Evolutionary conservation across 345 rosid species (phyloP).

Genomic region (Eucalyptus erythrocorys): DNA sequence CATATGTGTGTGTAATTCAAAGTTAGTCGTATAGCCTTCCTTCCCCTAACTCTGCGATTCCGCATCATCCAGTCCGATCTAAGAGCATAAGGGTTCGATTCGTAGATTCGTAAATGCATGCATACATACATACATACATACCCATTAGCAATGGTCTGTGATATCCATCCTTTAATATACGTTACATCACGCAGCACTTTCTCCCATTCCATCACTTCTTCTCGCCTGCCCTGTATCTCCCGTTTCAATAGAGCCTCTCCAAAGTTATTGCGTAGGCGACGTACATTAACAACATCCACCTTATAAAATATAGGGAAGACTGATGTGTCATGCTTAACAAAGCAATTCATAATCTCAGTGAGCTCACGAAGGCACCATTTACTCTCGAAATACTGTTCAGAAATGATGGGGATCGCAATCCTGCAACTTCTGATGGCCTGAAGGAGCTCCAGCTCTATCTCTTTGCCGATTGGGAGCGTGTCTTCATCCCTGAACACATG

Average conservation of each 20-base stretch:
- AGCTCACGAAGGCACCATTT: not conserved
- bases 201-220: not conserved
- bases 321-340: accelerated
- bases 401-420: not conserved
- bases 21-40: no score
- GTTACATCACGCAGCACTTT: not conserved
- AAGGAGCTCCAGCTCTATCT: not conserved
- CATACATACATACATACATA: not conserved
- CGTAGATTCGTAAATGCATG: no score
- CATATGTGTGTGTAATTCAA: no score
- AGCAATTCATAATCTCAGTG: not conserved
- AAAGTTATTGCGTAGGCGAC: not conserved
- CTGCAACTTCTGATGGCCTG: not conserved
- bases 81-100: no score
- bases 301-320: not conserved
- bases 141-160: not conserved
- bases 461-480: accelerated
- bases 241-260: not conserved
- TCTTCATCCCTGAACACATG: accelerated
- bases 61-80: no score
- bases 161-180: not conserved
- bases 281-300: not conserved
- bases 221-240: not conserved
- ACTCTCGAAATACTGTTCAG: not conserved
- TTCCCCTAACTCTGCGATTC: no score